Conservation (phyloP, 495 filamentous ascomycete genomes). For the Talaromyces nanjingensis region DNA sequence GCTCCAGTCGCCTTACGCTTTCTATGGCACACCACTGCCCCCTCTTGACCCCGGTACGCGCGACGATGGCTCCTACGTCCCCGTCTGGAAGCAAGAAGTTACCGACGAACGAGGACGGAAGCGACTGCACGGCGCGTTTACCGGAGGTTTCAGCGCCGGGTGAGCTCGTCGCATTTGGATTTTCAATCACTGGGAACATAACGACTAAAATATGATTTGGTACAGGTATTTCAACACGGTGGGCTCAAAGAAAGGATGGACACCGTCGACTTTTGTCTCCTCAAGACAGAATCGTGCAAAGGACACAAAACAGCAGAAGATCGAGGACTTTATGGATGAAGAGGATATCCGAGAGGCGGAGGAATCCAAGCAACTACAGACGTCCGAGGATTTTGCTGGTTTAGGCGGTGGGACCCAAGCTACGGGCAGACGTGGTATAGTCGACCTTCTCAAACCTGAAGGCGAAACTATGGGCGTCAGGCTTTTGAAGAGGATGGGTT, state of each 20-base stretch:
- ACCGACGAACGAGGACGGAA: conserved; percentile 88
- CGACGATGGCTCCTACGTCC: conserved; percentile 91
- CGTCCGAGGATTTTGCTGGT: conserved; percentile 62
- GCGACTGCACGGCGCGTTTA: conserved; percentile 92
- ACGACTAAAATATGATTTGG: conserved; percentile 22
- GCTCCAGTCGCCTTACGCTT: conserved; percentile 69
- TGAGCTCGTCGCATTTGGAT: conserved; percentile 36
- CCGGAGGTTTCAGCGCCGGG: conserved; percentile 94
- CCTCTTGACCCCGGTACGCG: conserved; percentile 68
- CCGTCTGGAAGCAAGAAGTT: conserved; percentile 96
- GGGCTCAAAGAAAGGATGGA: conserved; percentile 97
- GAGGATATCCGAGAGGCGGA: conserved; percentile 87
- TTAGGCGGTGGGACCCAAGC: conserved; percentile 62
- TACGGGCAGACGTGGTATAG: conserved; percentile 48
- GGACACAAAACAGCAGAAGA: conserved; percentile 57
- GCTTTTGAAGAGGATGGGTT: conserved; percentile 88
- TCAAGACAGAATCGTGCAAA: conserved; percentile 74
- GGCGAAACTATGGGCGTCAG: conserved; percentile 89
- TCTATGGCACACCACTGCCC: conserved; percentile 83
- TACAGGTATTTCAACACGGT: conserved; percentile 93
- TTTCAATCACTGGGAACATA: conserved; percentile 13
- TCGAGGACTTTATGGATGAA: conserved; percentile 97
- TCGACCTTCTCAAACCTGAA: conserved; percentile 66
- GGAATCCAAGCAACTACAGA: conserved; percentile 68
- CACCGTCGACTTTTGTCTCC: conserved; percentile 83